Evolutionary conservation across 2,329 filamentous ascomycete species (phyloP).

Genomic region (Gnomoniopsis smithogilvyi): DNA sequence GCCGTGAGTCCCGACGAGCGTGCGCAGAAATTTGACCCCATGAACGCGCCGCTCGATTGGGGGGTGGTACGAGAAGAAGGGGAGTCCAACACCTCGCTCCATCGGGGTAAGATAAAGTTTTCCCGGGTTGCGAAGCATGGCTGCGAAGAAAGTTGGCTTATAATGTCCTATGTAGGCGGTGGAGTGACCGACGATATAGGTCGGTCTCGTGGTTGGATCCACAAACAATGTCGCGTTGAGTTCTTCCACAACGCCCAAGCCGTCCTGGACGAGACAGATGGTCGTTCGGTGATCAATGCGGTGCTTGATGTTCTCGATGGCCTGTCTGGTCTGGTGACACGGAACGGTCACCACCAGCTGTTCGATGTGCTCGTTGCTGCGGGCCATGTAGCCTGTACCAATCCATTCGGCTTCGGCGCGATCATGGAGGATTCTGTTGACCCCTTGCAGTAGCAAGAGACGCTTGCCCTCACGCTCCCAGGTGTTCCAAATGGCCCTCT

Average conservation of each 20-base stretch:
- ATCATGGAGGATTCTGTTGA: slow-evolving; percentile 11
- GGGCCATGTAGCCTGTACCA: slow-evolving; percentile 3
- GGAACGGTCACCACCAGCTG: slow-evolving; percentile 31
- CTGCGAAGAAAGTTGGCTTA: slow-evolving; percentile 35
- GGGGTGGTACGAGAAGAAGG: slow-evolving; percentile 21
- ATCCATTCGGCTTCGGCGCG: slow-evolving; percentile 24
- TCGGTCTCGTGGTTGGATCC: slow-evolving; percentile 62
- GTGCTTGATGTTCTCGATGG: slow-evolving; percentile 24
- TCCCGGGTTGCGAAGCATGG: slow-evolving; percentile 33
- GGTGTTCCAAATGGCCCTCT: slow-evolving; percentile 20
- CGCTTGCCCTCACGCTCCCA: slow-evolving; percentile 22
- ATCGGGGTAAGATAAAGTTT: slow-evolving; percentile 32
- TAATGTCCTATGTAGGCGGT: slow-evolving; percentile 44
- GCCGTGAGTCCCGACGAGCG: slow-evolving; percentile 58
- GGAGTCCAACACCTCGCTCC: slow-evolving; percentile 11
- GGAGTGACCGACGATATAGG: slow-evolving; percentile 69
- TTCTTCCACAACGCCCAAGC: slow-evolving; percentile 75
- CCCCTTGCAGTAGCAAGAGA: slow-evolving; percentile 21
- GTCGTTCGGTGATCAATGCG: slow-evolving; percentile 31
- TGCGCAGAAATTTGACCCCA: slow-evolving; percentile 56
- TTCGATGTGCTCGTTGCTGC: slow-evolving; percentile 21
- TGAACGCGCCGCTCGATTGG: slow-evolving; percentile 23
- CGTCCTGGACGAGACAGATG: slow-evolving; percentile 32
- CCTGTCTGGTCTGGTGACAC: slow-evolving; percentile 22
- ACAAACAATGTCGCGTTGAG: slow-evolving; percentile 70